A percentile compares a stretch with the other conserved stretches of the same genome.
phyloP scores from a whole-genome alignment of 495 filamentous ascomycete species.

The Penicillium goetzii region DNA sequence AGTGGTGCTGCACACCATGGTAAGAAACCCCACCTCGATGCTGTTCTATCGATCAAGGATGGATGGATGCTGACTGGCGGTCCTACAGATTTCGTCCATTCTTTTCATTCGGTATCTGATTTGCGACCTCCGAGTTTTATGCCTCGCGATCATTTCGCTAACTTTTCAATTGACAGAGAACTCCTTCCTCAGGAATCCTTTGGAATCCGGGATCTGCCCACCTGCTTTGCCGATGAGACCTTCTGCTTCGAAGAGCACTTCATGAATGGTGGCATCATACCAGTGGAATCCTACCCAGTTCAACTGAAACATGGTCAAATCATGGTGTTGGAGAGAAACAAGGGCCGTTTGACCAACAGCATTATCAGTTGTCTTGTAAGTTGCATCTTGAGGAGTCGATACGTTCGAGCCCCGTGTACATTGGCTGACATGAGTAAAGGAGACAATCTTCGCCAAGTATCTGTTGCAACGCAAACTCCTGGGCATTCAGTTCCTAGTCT shows the following conservation, averaged over 20 bases:
- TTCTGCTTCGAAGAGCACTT: constrained; percentile 36
- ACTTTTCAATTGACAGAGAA: constrained; percentile 27
- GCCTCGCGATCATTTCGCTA: background rate
- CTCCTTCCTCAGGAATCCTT: constrained; percentile 39
- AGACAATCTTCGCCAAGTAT: constrained; percentile 7
- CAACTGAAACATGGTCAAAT: background rate
- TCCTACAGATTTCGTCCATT: constrained; percentile 33
- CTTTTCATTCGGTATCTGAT: constrained; percentile 36
- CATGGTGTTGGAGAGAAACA: constrained; percentile 15
- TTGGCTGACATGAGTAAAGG: constrained; percentile 5
- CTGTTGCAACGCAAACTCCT: constrained; percentile 5
- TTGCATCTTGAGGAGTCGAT: background rate
- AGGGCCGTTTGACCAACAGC: background rate
- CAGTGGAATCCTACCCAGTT: background rate
- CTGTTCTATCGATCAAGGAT: background rate
- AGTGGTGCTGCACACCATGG: constrained; percentile 49
- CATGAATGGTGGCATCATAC: constrained; percentile 16
- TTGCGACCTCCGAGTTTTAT: background rate
- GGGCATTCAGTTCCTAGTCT: constrained; percentile 8
- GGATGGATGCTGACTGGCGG: background rate
- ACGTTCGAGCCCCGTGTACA: background rate
- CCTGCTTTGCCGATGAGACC: constrained; percentile 23
- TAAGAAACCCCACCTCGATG: constrained; percentile 21
- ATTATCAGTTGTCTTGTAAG: constrained; percentile 15
- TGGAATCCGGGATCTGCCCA: constrained; percentile 35